Evolutionary conservation across 305 asterid genomes (phyloP).

Genomic region (Fraxinus dipetala): DNA sequence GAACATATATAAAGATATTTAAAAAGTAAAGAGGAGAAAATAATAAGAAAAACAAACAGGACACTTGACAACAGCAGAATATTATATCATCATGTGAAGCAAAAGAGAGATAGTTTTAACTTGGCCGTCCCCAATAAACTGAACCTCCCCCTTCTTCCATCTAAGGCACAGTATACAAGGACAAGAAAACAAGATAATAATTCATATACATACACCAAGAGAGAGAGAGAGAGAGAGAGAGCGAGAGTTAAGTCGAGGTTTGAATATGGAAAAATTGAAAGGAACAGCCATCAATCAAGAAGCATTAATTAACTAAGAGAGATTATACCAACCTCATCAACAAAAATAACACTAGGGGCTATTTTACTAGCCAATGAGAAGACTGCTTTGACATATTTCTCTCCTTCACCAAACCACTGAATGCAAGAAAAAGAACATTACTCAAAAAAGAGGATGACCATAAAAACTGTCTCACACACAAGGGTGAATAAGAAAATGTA

Average conservation of each 20-base stretch:
- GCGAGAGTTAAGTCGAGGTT: background rate
- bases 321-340: conserved; percentile 45
- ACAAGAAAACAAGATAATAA: background rate
- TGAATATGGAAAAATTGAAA: background rate
- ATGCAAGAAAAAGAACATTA: background rate
- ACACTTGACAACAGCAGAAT: background rate
- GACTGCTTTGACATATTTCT: conserved; percentile 53
- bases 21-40: background rate
- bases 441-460: conserved; percentile 3
- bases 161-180: background rate
- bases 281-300: background rate
- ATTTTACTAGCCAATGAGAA: conserved; percentile 52
- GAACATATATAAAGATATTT: background rate
- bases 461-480: background rate
- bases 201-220: background rate
- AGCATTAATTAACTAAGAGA: background rate
- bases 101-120: background rate
- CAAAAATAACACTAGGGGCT: conserved; percentile 50
- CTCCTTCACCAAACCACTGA: conserved; percentile 62
- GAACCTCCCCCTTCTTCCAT: background rate
- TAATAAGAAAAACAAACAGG: background rate
- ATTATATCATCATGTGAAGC: background rate
- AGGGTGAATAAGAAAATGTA: conserved; percentile 6
- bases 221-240: background rate
- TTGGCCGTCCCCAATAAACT: background rate